Evolutionary conservation across 2,329 filamentous ascomycete genomes (phyloP).

Genomic region (Penicillium expansum): DNA sequence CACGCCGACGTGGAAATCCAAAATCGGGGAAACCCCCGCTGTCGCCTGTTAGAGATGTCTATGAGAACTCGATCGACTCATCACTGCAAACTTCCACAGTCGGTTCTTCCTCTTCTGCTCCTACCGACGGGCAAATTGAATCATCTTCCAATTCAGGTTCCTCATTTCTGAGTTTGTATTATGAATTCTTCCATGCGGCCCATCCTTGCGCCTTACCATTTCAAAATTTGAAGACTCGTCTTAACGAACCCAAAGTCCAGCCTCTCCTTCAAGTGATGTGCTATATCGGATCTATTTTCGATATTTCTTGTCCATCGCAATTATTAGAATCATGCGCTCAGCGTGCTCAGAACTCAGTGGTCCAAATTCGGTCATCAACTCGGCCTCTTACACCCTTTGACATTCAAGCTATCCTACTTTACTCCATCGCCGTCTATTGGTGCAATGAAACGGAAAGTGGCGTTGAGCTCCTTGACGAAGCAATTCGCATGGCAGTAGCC

Average conservation of each 20-base stretch:
- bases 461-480: constrained; percentile 7
- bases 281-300: constrained; percentile 7
- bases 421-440: constrained; percentile 22
- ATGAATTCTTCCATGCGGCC: constrained; percentile 3
- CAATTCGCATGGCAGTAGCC: constrained; percentile 10
- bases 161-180: not conserved
- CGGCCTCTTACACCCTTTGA: constrained; percentile 9
- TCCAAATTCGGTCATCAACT: not conserved
- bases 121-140: not conserved
- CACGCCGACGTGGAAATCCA: constrained; percentile 41
- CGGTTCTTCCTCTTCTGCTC: not conserved
- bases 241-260: not conserved
- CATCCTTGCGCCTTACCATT: constrained; percentile 2
- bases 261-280: constrained; percentile 1
- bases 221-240: not conserved
- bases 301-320: not conserved
- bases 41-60: not conserved
- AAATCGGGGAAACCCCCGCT: not conserved
- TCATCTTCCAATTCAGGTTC: not conserved
- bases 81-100: not conserved
- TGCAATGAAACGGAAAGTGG: constrained; percentile 12
- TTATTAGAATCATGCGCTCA: not conserved
- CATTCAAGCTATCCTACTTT: constrained; percentile 24
- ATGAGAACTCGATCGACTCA: not conserved
- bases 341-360: not conserved